Evolutionary conservation across 1,139 yeast species (phyloP), one percentile per base, ranked within the genome.

Genomic region (Pichia cactophila): DNA sequence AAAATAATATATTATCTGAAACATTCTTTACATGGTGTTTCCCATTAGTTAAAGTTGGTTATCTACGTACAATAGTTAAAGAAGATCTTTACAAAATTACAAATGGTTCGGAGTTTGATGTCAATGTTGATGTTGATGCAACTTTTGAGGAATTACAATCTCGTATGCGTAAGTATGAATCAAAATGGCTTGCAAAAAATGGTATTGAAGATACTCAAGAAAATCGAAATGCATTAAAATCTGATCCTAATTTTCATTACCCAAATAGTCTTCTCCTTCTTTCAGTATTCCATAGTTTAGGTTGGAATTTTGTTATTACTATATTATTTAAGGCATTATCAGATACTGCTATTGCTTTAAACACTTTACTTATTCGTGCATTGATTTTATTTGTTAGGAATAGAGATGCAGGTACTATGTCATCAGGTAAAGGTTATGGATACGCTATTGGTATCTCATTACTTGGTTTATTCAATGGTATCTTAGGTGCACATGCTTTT

Each of bases 401-500:
- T 48, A 60, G 57, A 1, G 56, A 46, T 58, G 66, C 64, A 3
- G 16, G n/a, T 7, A 38, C 50, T 2, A 44, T 52, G 1, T 53
- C 60, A 6, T 65, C 69, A 1, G 78, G 77, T n/a, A 63, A 60
- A 33, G 87, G 87, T 57, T 67, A 79, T 2, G 86, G 86, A 3
- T 78, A 76, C 56, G 78, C 83, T 1, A 56, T 81, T 36, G 83
- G 81, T 29, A 71, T 76, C 28, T 68, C 78, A 31, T 56, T 69
- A 4, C 62, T 38, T n/a, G 26, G 26, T 17, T 56, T 72, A 33
- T 46, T 71, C 16, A 50, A 54, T 42, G 68, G 68, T 42, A 51
- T 65, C 56, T 36, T 60, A 48, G 14, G 42, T 52, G 53, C 67
- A 54, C 86, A 82, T 59, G 81, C 73, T 61, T 77, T 83, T 58